These are phyloP conservation scores for Diaporthe sp. DNA, from an alignment of 2,329 filamentous ascomycete species.

Conservation along the genomic window DNA sequence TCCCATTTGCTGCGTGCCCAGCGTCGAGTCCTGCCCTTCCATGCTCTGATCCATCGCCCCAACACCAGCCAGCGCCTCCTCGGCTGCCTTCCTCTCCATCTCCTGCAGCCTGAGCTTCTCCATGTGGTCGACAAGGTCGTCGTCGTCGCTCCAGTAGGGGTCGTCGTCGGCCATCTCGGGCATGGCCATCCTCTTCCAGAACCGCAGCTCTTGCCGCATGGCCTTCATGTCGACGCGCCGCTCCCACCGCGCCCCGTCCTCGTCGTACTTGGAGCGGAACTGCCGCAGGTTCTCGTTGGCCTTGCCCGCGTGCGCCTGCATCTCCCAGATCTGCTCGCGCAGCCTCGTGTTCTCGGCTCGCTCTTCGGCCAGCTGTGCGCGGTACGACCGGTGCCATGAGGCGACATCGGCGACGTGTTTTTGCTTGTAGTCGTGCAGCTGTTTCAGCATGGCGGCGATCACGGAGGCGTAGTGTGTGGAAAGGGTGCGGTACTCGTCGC, in stretches of 20 bases:
- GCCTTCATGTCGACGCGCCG: conserved; percentile 66
- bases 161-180: conserved; percentile 72
- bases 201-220: conserved; percentile 70
- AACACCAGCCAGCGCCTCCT: conserved; percentile 52
- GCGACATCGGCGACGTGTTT: conserved; percentile 73
- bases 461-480: conserved; percentile 71
- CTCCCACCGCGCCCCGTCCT: conserved; percentile 68
- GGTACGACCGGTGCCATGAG: conserved; percentile 77
- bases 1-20: conserved; percentile 51
- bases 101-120: conserved; percentile 71
- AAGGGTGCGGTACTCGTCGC: conserved; percentile 72
- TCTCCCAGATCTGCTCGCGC: conserved; percentile 76
- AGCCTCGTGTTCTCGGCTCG: conserved; percentile 74
- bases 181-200: conserved; percentile 78
- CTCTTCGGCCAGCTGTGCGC: conserved; percentile 74
- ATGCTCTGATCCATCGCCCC: conserved; percentile 32
- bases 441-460: conserved; percentile 70
- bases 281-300: conserved; percentile 71
- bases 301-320: conserved; percentile 71
- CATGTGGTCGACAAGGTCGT: conserved; percentile 72
- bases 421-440: conserved; percentile 77
- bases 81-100: conserved; percentile 61
- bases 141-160: conserved; percentile 74
- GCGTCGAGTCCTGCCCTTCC: conserved; percentile 43
- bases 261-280: conserved; percentile 70